A percentile compares a stretch with the other conserved stretches of the same genome.
Conservation (phyloP, 257 asterid species). For the Solanum neorickii region DNA sequence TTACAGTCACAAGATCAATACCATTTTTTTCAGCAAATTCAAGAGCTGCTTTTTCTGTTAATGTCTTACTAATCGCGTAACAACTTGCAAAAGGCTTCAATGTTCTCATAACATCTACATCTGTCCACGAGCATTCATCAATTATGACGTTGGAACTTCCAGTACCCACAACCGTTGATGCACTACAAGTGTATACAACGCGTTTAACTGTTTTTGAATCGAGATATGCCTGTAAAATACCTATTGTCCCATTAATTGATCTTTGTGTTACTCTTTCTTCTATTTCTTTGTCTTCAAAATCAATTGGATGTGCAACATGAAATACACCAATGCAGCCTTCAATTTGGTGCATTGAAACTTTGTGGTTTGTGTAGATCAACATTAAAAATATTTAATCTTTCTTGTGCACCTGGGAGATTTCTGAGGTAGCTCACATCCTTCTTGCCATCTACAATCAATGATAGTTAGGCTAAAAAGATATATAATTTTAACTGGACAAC, state of each 20-base stretch:
- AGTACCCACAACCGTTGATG: slow-evolving; percentile 1
- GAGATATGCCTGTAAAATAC: slow-evolving; percentile 33
- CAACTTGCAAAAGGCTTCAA: neutral
- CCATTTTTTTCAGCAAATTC: slow-evolving; percentile 39
- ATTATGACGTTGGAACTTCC: neutral
- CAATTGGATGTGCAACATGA: too few relatives aligned
- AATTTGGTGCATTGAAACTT: too few relatives aligned
- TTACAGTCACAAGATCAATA: slow-evolving; percentile 33
- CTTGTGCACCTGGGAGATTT: too few relatives aligned
- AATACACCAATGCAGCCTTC: too few relatives aligned
- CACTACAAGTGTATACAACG: slow-evolving; percentile 37
- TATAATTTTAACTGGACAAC: too few relatives aligned
- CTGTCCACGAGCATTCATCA: slow-evolving; percentile 32
- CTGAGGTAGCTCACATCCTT: too few relatives aligned
- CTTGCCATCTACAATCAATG: too few relatives aligned
- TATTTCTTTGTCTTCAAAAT: slow-evolving; percentile 12
- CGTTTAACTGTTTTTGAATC: slow-evolving; percentile 25
- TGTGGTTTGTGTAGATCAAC: too few relatives aligned
- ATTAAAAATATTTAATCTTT: too few relatives aligned
- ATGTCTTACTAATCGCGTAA: slow-evolving; percentile 37
- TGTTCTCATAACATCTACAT: neutral
- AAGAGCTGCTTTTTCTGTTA: slow-evolving; percentile 34
- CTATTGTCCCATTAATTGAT: slow-evolving; percentile 10
- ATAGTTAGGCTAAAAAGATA: too few relatives aligned
- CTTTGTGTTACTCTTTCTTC: slow-evolving; percentile 23